Base-by-base conservation (phyloP, 2,329 filamentous ascomycete genomes). In the Xylariaceae sp. region DNA sequence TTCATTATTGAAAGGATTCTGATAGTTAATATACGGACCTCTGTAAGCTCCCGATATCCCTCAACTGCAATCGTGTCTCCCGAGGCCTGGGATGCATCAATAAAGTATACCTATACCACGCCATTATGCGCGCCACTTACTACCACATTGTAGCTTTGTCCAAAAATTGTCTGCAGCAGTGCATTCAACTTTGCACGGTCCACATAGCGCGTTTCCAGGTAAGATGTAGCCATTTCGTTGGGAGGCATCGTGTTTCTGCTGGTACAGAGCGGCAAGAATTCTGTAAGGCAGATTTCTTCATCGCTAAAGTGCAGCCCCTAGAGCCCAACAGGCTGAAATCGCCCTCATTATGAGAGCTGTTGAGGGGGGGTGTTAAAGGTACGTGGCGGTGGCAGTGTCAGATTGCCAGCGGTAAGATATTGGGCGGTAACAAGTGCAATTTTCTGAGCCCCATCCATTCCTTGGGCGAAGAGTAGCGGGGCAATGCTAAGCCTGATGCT, bases 1-100 rank as follows among this genome's bases (percentile, higher is more conserved):
- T n/a, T n/a, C n/a, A n/a, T n/a, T n/a, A n/a, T n/a, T n/a, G n/a
- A n/a, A n/a, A n/a, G n/a, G n/a, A n/a, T n/a, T n/a, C n/a, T n/a
- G n/a, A n/a, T n/a, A n/a, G n/a, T n/a, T n/a, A n/a, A 35, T 35
- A 32, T 35, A 27, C 44, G 29, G 2, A 47, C 44, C 33, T 37
- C 16, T 30, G 33, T 47, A 15, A 47, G 44, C 33, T 13, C 44
- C 9, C 44, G 29, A 30, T 6, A 11, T 3, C 33, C 44, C 16
- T 47, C 44, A 6, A 37, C 44, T 6, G 23, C 2, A 26, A 39
- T 30, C 15, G 33, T 47, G 10, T 47, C 24, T 4, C 33, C 44
- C 7, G 33, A 21, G 9, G 30, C 24, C 44, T 47, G 21, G 11
- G 1, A 15, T 23, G n/a, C 11, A 18, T 46, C 23, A 39, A 11